Evolutionary conservation across 1,139 yeast genomes (phyloP).

Genomic region (Protomyces inundatus): DNA sequence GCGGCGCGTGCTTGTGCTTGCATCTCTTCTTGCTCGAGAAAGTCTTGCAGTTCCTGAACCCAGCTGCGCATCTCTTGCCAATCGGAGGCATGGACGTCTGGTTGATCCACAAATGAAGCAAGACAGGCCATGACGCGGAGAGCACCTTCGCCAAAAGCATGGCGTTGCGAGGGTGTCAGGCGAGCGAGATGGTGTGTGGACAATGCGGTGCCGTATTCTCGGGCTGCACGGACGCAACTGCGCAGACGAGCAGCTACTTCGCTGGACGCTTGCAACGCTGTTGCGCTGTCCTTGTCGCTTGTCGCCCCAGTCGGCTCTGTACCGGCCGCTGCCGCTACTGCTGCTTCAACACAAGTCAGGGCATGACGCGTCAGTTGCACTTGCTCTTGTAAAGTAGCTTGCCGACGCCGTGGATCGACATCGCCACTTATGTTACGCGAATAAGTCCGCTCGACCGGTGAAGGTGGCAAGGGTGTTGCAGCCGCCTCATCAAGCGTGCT

Average conservation of each 20-base stretch:
- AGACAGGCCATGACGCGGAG: neutral
- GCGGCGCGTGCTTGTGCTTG: neutral
- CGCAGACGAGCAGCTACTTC: neutral
- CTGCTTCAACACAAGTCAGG: neutral
- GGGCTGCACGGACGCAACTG: slow-evolving; percentile 4
- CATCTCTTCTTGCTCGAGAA: neutral
- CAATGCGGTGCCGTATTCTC: slow-evolving; percentile 6
- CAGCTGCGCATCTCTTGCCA: neutral
- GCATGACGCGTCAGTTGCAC: neutral
- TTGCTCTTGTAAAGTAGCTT: neutral
- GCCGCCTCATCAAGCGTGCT: slow-evolving; percentile 1
- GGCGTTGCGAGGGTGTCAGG: neutral
- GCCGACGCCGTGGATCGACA: slow-evolving; percentile 1
- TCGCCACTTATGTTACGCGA: slow-evolving; percentile 8
- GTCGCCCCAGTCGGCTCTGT: too few relatives aligned
- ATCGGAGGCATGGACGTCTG: neutral
- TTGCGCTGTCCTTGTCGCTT: neutral
- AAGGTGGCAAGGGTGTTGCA: slow-evolving; percentile 12
- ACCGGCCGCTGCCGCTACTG: too few relatives aligned
- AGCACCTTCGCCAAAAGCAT: slow-evolving; percentile 20
- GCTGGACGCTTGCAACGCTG: neutral
- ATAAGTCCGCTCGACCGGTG: neutral
- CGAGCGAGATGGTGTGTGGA: neutral
- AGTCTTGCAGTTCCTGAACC: neutral
- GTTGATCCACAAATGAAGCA: neutral